phyloP scores from a whole-genome alignment of 441 rosid species.

The Corymbia calophylla region DNA sequence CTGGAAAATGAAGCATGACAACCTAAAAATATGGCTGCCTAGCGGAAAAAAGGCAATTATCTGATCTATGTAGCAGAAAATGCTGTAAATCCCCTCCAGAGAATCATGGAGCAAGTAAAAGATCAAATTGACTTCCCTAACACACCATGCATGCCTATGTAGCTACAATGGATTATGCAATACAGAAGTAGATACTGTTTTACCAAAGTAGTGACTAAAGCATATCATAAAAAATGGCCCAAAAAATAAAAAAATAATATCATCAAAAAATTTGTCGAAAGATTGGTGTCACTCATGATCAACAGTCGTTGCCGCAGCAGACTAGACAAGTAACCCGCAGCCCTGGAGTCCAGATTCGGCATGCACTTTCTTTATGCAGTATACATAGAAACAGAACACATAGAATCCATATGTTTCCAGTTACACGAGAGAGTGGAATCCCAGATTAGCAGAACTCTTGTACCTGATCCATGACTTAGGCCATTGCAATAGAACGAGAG shows the following conservation, averaged over 20 bases:
- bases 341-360: not conserved
- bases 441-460: not conserved
- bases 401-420: not conserved
- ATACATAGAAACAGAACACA: not conserved
- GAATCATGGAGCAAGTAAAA: not conserved
- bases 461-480: slow-evolving; percentile 96
- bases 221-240: not conserved
- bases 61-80: not conserved
- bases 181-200: not conserved
- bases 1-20: not conserved
- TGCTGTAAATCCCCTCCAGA: not conserved
- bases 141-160: not conserved
- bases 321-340: not conserved
- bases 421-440: not conserved
- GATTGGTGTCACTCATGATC: not conserved
- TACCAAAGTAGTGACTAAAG: not conserved
- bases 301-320: not conserved
- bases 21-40: not conserved
- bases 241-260: not conserved
- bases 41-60: not conserved
- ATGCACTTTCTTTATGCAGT: not conserved
- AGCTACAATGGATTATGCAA: not conserved
- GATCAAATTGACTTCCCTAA: not conserved
- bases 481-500: slow-evolving; percentile 72
- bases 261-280: not conserved